Conservation (phyloP, 768 basidiomycete genomes). For the Tricholoma hemisulphureum region DNA sequence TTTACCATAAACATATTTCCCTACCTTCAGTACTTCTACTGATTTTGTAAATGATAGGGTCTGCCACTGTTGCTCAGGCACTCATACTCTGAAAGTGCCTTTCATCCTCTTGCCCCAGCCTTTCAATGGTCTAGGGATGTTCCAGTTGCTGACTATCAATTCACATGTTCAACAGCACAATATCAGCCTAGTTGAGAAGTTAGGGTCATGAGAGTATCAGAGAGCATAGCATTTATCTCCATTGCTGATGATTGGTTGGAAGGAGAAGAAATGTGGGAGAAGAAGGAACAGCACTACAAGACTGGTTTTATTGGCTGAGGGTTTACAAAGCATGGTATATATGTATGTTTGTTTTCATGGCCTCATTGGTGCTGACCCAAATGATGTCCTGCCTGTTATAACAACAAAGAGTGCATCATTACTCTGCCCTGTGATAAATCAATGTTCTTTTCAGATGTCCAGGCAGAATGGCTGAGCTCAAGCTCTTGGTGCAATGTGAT, state of each 20-base stretch:
- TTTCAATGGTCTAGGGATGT: background rate
- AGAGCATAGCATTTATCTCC: background rate
- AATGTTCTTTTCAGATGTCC: background rate
- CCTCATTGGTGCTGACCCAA: background rate
- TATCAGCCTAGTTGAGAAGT: background rate
- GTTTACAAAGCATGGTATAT: conserved; percentile 10
- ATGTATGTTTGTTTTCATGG: conserved; percentile 3
- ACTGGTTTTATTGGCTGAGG: conserved; percentile 6
- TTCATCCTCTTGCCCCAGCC: background rate
- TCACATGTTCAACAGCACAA: background rate
- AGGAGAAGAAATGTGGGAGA: background rate
- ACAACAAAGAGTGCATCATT: conserved; percentile 8
- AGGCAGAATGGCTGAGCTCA: background rate
- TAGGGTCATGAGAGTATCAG: background rate
- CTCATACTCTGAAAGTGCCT: background rate
- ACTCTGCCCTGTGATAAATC: conserved; percentile 1
- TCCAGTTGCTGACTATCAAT: background rate
- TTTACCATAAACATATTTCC: background rate
- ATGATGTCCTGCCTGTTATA: conserved; percentile 1
- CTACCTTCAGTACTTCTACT: background rate
- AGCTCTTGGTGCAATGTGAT: background rate
- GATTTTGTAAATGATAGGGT: background rate
- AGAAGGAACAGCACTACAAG: background rate
- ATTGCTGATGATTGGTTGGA: background rate
- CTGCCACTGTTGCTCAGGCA: background rate